Base-by-base conservation (phyloP, 2,329 filamentous ascomycete genomes). In the Mycosphaerella sp. region DNA sequence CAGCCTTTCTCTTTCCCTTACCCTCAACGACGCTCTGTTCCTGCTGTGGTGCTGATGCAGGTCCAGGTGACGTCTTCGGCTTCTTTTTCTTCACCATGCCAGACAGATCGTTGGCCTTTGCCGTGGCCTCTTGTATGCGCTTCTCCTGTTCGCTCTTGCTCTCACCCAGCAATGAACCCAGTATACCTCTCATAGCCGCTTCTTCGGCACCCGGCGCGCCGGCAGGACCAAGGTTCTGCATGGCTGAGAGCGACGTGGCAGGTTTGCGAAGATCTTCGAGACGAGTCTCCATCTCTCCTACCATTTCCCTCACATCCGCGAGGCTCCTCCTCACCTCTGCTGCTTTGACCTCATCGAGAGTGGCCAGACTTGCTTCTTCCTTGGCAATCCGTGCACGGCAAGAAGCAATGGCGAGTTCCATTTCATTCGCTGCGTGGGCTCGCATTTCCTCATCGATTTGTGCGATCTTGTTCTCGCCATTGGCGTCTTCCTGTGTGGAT, bases 221-320 rank as follows among this genome's bases (percentile, higher is more conserved):
- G 13, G 73, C 70, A 12, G 74, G 67, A 21, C 75, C 79, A 13
- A 50, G 77, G 14, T 75, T 74, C 41, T 59, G 48, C 49, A 56
- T 32, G 8, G 56, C 61, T 47, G 77, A 75, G 50, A 84, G 67
- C 47, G 82, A 78, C 44, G 81, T 73, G 0, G 81, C 81, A 3
- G 82, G 80, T 50, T 78, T 79, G 52, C 79, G 79, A 30, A 91
- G 77, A 50, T 93, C 87, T 39, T 78, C 71, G 30, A 91, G 79
- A 77, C 86, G 76, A 66, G 84, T 79, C 71, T 89, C 82, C 80
- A 93, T 87, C 59, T 93, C 87, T 47, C 78, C 77, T 42, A 91
- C 78, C 59, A 93, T 81, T 54, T 89, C 85, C 70, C 86, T 87
- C 58, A 87, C 85, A 55, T 93, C 86, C 47, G 75, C 70, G 54